Evolutionary conservation across 2,329 filamentous ascomycete genomes (phyloP), one percentile per base, ranked within the genome.

Genomic region (Ceratocystis smalleyi): DNA sequence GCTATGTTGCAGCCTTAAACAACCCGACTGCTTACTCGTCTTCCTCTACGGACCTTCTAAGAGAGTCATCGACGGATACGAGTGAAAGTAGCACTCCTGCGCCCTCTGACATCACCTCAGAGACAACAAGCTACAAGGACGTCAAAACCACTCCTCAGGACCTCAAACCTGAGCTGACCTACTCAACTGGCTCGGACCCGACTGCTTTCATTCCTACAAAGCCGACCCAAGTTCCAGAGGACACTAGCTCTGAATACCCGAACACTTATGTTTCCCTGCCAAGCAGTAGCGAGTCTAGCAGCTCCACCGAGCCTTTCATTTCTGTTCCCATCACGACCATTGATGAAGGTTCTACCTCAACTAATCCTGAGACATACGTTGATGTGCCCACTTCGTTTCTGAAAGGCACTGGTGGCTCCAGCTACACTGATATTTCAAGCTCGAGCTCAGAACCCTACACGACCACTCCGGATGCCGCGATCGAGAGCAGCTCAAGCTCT

Each of bases 101-200:
- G 2, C 19, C 47, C 1, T 12, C 19, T 2, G 47, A 49, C 3
- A 6, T 19, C n/a, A 8, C n/a, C 17, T 47, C 45, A 1, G 24
- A 59, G 22, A 45, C 43, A 0, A 65, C 45, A 2, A 47, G 32
- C 7, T 45, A 32, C 40, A 59, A 61, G 3, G 32, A 30, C 2
- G 2, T 24, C 4, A 10, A 59, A 2, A 49, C 63, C 2, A 55
- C 30, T 15, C 40, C 55, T 43, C 22, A 7, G 22, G 51, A 55
- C 15, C 15, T 55, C 12, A 35, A 62, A 12, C 22, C 24, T 2
- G 32, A 40, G 17, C 0, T 62, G 8, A 49, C 43, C 15, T 60
- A 60, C 35, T 12, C 43, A 4, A 70, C 72, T 59, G 67, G 72
- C 6, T 64, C 69, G 55, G 70, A 68, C 3, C 70, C 70, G 2